Conservation (phyloP, 2,329 filamentous ascomycete species). For the Penicillium palitans region DNA sequence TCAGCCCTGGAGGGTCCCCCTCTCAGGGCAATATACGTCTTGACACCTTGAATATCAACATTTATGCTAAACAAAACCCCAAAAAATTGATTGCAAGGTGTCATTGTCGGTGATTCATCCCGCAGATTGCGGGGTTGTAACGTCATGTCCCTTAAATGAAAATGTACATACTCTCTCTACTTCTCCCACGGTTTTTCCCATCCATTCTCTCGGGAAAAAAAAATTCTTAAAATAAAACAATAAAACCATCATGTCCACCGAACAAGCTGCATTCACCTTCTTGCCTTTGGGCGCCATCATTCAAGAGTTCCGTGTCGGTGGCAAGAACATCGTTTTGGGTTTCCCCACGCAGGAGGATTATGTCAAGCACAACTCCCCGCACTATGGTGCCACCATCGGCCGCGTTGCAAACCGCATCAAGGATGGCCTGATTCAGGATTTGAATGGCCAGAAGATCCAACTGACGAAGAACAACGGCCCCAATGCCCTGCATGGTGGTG, state of each 20-base stretch:
- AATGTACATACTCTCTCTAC: background rate
- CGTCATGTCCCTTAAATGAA: conserved; percentile 18
- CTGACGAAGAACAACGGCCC: conserved; percentile 74
- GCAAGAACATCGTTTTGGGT: conserved; percentile 82
- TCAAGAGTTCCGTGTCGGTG: conserved; percentile 73
- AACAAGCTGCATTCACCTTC: conserved; percentile 46
- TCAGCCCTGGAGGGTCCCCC: background rate
- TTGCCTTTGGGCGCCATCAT: conserved; percentile 50
- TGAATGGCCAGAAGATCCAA: conserved; percentile 71
- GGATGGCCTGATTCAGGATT: conserved; percentile 65
- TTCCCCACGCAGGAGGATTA: conserved; percentile 78
- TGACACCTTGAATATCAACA: background rate
- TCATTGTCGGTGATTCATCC: conserved; percentile 17
- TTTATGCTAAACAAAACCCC: conserved; percentile 11
- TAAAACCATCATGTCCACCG: conserved; percentile 20
- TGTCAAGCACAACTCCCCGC: conserved; percentile 70
- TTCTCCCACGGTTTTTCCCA: background rate
- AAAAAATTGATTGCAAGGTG: background rate
- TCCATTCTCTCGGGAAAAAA: background rate
- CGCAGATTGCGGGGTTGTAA: conserved; percentile 25
- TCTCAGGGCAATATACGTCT: background rate
- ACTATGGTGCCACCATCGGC: conserved; percentile 93
- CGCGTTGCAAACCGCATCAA: conserved; percentile 78
- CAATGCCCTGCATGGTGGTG: conserved; percentile 74
- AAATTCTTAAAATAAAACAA: background rate